A percentile compares a stretch with the other conserved stretches of the same genome.
Conservation (phyloP, 2,329 filamentous ascomycete genomes). For the Monosporascus cannonballus region DNA sequence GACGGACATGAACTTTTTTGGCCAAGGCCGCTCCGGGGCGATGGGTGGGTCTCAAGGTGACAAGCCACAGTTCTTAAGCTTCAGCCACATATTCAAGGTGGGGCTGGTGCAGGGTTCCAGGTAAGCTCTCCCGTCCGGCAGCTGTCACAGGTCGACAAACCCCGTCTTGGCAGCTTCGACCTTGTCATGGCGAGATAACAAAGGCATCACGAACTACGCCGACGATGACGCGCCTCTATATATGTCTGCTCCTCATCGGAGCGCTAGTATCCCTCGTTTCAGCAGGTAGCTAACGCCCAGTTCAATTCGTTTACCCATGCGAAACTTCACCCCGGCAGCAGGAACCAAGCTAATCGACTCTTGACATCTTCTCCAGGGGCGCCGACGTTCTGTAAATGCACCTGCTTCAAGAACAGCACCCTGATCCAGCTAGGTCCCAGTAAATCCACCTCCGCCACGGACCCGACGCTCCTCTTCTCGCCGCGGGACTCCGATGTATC, state of each 20-base stretch:
- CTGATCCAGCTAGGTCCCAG: slow-evolving; percentile 55
- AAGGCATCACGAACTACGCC: slow-evolving; percentile 1
- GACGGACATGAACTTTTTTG: slow-evolving; percentile 1
- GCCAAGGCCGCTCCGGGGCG: not conserved
- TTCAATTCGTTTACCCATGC: slow-evolving; percentile 1
- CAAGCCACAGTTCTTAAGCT: not conserved
- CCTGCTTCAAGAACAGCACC: slow-evolving; percentile 63
- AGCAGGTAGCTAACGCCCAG: slow-evolving; percentile 22
- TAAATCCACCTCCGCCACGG: slow-evolving; percentile 19
- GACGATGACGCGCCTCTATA: slow-evolving; percentile 20
- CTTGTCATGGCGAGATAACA: not conserved
- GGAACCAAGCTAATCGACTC: slow-evolving; percentile 13
- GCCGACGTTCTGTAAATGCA: slow-evolving; percentile 64
- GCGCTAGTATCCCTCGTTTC: slow-evolving; percentile 23
- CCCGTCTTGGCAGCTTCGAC: not conserved
- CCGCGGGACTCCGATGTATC: not conserved
- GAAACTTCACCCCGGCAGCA: no score
- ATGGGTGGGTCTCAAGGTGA: not conserved
- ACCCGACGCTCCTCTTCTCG: slow-evolving; percentile 1
- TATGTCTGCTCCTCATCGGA: slow-evolving; percentile 24
- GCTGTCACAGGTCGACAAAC: not conserved
- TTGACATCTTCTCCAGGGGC: slow-evolving; percentile 36
- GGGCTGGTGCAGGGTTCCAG: no score
- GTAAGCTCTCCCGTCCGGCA: not conserved
- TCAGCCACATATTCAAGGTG: slow-evolving; percentile 3